Evolutionary conservation across 176 grass and related monocot genomes (phyloP), one percentile per base, ranked within the genome.

Genomic region (Puccinellia tenuiflora): DNA sequence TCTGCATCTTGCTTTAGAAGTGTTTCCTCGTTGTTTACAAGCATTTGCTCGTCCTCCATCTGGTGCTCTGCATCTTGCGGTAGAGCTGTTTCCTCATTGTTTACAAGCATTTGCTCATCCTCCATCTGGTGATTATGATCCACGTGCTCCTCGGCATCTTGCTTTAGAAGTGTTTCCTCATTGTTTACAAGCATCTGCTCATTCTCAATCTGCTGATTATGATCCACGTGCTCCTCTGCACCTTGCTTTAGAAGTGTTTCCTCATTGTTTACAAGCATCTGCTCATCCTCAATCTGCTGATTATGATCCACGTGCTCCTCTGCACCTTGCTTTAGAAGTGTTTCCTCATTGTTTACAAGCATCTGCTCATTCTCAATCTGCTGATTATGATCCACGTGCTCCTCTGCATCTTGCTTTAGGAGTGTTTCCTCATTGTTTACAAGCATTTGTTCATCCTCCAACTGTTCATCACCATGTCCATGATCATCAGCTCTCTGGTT

Each of bases 391-490:
- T 78, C 76, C 15, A 2, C 9, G 9, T 78, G 24, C 6, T 78
- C 76, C 59, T 62, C 35, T 45, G 76, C 55, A 62, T 18, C 56
- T 28, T 25, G 5, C 22, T 50, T 38, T 77, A 24, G 52, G 50
- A 11, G 40, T 46, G 52, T 42, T 53, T 78, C 66, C 5, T 42
- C 60, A 25, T 24, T 61, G 18, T 26, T 51, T 31, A 73, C n/a
- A 84, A 64, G 57, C n/a, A 76, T 76, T 21, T 84, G 31, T 34
- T 84, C 45, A 15, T 75, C 15, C 21, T 75, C 55, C 29, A 63
- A 55, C 3, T 17, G 72, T 73, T 54, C 34, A 82, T 30, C 85
- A 78, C 77, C 88, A 13, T 55, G 65, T 83, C 35, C 57, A 29
- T 57, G 16, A 67, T 67, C n/a, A 29, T 76, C 13, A 22, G 38